phyloP scores from a whole-genome alignment of 1,284 basidiomycete species.

The Trametes versicolor region DNA sequence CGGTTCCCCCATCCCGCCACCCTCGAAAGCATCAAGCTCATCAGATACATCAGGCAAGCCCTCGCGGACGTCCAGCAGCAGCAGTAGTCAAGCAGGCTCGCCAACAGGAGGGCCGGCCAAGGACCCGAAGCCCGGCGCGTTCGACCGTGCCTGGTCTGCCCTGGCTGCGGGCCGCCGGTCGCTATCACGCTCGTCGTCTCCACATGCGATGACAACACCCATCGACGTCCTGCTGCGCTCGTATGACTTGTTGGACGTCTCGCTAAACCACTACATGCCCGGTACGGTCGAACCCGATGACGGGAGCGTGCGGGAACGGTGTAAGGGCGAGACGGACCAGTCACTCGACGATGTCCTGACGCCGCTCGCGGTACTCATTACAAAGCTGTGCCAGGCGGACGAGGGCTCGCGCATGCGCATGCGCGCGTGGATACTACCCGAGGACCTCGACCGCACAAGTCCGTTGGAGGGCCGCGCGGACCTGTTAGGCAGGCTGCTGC shows the following conservation, averaged over 20 bases:
- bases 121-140: slow-evolving; percentile 56
- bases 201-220: slow-evolving; percentile 39
- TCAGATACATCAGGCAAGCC: slow-evolving; percentile 37
- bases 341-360: slow-evolving; percentile 80
- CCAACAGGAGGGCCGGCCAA: slow-evolving; percentile 47
- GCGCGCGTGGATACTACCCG: slow-evolving; percentile 75
- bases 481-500: slow-evolving; percentile 80
- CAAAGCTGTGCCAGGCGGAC: slow-evolving; percentile 73
- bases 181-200: slow-evolving; percentile 47
- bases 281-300: slow-evolving; percentile 72
- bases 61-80: slow-evolving; percentile 40
- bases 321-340: slow-evolving; percentile 57
- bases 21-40: slow-evolving; percentile 32
- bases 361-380: slow-evolving; percentile 79
- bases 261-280: slow-evolving; percentile 73
- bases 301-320: slow-evolving; percentile 59
- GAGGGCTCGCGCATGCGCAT: slow-evolving; percentile 64
- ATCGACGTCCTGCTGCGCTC: slow-evolving; percentile 69
- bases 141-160: slow-evolving; percentile 72
- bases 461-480: slow-evolving; percentile 79
- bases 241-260: slow-evolving; percentile 70
- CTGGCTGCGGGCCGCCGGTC: slow-evolving; percentile 65
- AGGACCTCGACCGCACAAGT: slow-evolving; percentile 79
- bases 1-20: slow-evolving; percentile 41
- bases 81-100: slow-evolving; percentile 48